These are phyloP conservation scores for Ettlia oleoabundans DNA, from an alignment of 139 green algal species.

Conservation along the genomic window DNA sequence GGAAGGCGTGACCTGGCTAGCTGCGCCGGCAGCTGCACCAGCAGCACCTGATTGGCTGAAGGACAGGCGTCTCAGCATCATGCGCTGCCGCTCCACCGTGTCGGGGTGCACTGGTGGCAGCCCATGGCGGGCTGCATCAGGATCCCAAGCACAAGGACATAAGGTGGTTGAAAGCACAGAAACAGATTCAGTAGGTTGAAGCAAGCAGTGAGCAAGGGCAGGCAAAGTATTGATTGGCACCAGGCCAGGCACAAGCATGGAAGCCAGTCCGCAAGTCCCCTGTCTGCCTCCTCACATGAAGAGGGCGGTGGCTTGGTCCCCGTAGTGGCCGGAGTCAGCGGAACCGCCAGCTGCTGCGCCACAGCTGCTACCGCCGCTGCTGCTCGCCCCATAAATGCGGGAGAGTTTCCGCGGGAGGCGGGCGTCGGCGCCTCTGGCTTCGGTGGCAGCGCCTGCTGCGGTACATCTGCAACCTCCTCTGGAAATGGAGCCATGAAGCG, in stretches of 20 bases:
- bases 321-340: neutral
- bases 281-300: too few relatives aligned
- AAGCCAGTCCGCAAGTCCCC: too few relatives aligned
- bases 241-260: too few relatives aligned
- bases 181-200: too few relatives aligned
- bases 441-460: constrained; percentile 8
- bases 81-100: constrained; percentile 3
- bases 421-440: constrained; percentile 7
- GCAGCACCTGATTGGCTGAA: neutral
- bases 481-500: constrained; percentile 26
- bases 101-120: constrained; percentile 24
- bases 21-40: neutral
- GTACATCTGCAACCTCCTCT: constrained; percentile 25
- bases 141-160: neutral
- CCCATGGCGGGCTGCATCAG: constrained; percentile 10
- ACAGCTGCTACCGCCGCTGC: too few relatives aligned
- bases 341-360: neutral
- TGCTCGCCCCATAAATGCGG: too few relatives aligned
- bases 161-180: too few relatives aligned
- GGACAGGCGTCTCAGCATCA: constrained; percentile 22
- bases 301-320: neutral
- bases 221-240: too few relatives aligned
- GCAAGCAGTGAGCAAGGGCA: too few relatives aligned
- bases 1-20: neutral
- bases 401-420: neutral